phyloP scores from a whole-genome alignment of 2,329 filamentous ascomycete species.

The Chrysoporthe austroafricana region DNA sequence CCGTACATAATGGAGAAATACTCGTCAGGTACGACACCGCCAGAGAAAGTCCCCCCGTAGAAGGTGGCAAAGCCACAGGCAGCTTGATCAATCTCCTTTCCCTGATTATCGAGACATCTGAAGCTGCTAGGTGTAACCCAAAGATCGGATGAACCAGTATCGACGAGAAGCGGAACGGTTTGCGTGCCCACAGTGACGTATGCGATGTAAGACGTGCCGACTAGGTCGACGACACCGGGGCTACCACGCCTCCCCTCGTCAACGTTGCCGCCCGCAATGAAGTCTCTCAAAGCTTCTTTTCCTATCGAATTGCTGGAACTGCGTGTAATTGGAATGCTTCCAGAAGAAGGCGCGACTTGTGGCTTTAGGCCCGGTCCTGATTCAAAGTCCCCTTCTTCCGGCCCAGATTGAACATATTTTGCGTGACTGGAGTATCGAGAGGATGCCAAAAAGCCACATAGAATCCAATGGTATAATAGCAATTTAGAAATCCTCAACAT shows the following conservation, averaged over 20 bases:
- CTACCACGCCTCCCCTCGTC: not conserved
- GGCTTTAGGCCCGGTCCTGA: not conserved
- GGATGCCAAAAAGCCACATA: not conserved
- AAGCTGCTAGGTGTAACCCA: slow-evolving; percentile 22
- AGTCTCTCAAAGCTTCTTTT: slow-evolving; percentile 4
- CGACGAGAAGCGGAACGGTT: slow-evolving; percentile 34
- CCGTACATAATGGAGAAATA: slow-evolving; percentile 25
- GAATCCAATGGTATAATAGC: not conserved
- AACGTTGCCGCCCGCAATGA: not conserved
- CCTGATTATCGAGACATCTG: slow-evolving; percentile 18
- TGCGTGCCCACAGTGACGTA: slow-evolving; percentile 34
- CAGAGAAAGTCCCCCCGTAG: slow-evolving; percentile 9
- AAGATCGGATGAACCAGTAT: slow-evolving; percentile 35
- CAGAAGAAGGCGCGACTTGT: not conserved
- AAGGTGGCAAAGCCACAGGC: slow-evolving; percentile 15
- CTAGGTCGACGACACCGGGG: not conserved
- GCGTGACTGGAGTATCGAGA: not conserved
- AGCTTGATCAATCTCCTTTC: not conserved
- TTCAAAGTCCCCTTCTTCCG: not conserved
- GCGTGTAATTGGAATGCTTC: not conserved
- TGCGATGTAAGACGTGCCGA: slow-evolving; percentile 33
- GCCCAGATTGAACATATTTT: not conserved
- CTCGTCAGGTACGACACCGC: slow-evolving; percentile 5
- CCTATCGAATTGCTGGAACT: not conserved
- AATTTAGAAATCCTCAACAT: not conserved